Conservation (phyloP, 139 green algal species). For the Diplosphaera chodatii region DNA sequence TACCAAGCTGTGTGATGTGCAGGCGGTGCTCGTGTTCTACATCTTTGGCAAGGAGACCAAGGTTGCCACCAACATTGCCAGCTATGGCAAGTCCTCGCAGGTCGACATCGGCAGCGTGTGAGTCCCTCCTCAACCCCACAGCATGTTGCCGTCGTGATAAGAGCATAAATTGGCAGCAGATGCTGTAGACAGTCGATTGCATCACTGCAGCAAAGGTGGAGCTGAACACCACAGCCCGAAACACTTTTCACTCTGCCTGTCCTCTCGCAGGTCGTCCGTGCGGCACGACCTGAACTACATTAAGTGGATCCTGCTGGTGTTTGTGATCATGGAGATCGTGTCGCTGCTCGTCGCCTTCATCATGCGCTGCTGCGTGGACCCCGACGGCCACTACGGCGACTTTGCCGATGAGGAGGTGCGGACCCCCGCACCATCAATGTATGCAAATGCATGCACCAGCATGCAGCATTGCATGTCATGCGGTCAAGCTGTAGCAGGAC, state of each 20-base stretch:
- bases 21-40: slow-evolving; percentile 27
- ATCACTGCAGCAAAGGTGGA: too few relatives aligned
- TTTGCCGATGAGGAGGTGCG: not conserved
- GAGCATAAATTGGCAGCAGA: too few relatives aligned
- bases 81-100: not conserved
- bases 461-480: not conserved
- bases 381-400: not conserved
- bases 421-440: too few relatives aligned
- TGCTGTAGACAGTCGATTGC: too few relatives aligned
- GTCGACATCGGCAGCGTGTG: not conserved
- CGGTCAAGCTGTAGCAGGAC: not conserved
- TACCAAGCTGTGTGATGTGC: too few relatives aligned
- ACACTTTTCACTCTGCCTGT: too few relatives aligned
- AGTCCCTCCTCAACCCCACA: not conserved
- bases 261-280: not conserved
- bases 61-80: not conserved
- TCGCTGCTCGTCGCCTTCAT: not conserved
- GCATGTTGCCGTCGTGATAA: not conserved
- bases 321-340: not conserved
- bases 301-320: not conserved
- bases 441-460: not conserved
- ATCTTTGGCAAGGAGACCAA: slow-evolving; percentile 21
- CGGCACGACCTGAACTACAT: not conserved
- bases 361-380: not conserved
- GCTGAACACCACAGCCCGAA: too few relatives aligned